phyloP scores from a whole-genome alignment of 169 alveolate genomes.

The Plasmodium gaboni region DNA sequence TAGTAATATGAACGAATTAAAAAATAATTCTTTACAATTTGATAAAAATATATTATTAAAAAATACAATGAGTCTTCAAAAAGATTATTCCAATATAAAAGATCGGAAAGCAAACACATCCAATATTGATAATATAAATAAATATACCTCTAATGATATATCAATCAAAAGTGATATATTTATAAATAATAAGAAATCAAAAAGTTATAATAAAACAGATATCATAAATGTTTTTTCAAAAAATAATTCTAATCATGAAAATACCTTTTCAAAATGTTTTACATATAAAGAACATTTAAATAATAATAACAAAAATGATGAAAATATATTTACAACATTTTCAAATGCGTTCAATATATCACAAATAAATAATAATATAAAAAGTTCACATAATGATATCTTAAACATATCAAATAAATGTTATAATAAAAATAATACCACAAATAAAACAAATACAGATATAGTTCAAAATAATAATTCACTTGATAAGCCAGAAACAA shows the following conservation, averaged over 20 bases:
- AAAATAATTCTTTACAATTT: neutral
- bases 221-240: constrained; percentile 22
- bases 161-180: neutral
- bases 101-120: constrained; percentile 20
- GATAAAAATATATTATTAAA: constrained; percentile 27
- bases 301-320: neutral
- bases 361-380: too few species aligned
- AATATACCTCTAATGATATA: neutral
- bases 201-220: constrained; percentile 11
- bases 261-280: neutral
- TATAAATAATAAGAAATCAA: neutral
- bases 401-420: too few species aligned
- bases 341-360: too few species aligned
- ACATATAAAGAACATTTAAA: too few species aligned
- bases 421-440: too few species aligned
- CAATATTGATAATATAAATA: neutral
- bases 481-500: neutral
- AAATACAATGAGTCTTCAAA: constrained; percentile 20
- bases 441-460: too few species aligned
- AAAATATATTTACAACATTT: neutral
- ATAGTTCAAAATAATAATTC: too few species aligned
- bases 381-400: too few species aligned
- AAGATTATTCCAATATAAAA: constrained; percentile 20
- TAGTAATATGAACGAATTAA: neutral
- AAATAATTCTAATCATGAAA: neutral